Conservation (phyloP, 2,329 filamentous ascomycete genomes). For the Coniochaeta ligniaria region DNA sequence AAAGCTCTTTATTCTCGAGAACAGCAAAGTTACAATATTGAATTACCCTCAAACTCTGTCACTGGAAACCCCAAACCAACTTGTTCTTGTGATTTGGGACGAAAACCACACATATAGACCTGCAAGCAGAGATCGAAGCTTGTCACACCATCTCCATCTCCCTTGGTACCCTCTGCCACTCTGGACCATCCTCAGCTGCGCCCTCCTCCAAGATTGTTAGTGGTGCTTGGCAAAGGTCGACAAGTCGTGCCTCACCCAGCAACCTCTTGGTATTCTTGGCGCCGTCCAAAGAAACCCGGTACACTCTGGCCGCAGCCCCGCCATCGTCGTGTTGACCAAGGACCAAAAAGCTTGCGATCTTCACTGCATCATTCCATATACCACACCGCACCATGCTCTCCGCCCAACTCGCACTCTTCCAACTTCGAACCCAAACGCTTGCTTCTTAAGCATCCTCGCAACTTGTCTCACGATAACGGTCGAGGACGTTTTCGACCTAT, state of each 20-base stretch:
- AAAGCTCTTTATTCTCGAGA: not conserved
- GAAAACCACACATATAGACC: not conserved
- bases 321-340: not conserved
- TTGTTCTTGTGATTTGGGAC: not conserved
- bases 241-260: not conserved
- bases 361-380: not conserved
- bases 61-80: not conserved
- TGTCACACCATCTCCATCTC: not conserved
- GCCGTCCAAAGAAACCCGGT: not conserved
- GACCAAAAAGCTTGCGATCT: not conserved
- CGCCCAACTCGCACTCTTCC: not conserved
- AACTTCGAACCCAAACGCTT: not conserved
- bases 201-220: conserved; percentile 1
- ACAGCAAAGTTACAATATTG: not conserved
- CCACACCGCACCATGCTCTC: not conserved
- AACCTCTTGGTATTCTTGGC: conserved; percentile 2
- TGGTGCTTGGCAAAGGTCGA: conserved; percentile 1
- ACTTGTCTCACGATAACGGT: not conserved
- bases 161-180: not conserved
- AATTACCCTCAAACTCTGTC: not conserved
- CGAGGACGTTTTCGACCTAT: not conserved
- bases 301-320: not conserved
- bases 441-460: not conserved
- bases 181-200: not conserved
- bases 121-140: not conserved